phyloP scores from a whole-genome alignment of 2,329 filamentous ascomycete species.

The Podosphaera fusca region DNA sequence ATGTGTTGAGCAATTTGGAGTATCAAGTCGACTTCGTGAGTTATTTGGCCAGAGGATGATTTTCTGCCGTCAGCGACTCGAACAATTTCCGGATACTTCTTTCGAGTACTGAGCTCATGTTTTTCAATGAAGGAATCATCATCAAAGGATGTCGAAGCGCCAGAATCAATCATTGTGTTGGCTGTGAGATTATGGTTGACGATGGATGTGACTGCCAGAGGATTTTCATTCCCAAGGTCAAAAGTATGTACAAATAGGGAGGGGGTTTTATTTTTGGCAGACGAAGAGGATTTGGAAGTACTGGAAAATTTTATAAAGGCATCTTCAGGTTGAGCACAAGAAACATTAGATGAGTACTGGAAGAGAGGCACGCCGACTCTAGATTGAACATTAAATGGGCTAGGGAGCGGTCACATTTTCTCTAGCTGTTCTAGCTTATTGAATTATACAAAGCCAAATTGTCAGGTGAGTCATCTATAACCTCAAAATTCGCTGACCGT shows the following conservation, averaged over 20 bases:
- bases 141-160: not conserved
- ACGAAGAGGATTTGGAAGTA: not conserved
- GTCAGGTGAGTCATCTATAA: not conserved
- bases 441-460: not conserved
- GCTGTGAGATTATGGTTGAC: not conserved
- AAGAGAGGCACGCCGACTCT: no score
- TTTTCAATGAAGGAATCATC: not conserved
- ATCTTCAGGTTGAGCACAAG: not conserved
- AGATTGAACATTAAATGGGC: not conserved
- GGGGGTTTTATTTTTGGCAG: not conserved
- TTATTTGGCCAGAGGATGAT: not conserved
- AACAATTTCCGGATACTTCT: not conserved
- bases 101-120: not conserved
- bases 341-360: no score
- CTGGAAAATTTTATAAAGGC: not conserved
- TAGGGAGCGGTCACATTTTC: not conserved
- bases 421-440: conserved; percentile 1
- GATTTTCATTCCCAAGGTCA: conserved; percentile 1
- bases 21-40: not conserved
- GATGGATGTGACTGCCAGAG: not conserved
- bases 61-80: not conserved
- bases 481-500: not conserved
- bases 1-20: not conserved
- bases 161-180: not conserved
- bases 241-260: not conserved